Base-by-base conservation (phyloP, 306 rosid genomes). In the Prunus armeniaca region DNA sequence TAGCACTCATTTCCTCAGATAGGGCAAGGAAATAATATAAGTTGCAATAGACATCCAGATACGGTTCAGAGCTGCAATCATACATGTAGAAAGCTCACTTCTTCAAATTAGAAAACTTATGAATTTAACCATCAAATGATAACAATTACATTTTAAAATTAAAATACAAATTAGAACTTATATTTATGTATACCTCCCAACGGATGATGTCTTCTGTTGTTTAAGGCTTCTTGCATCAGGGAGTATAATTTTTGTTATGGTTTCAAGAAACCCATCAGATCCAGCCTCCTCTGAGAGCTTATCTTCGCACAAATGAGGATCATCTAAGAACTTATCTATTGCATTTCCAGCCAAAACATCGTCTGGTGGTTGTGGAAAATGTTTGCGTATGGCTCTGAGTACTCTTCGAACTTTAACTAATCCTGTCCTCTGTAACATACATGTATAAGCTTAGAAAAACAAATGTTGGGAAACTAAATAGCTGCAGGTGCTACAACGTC, bases 241-340 rank as follows among this genome's bases (percentile, higher is more conserved):
- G 79, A 90, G 90, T 82, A 92, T 81, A 66, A 80, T 85, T 80
- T 82, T 83, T n/a, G 85, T 92, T 79, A 95, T 87, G 67, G 90
- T 86, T 82, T 90, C 93, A 75, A 95, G 93, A 89, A 95, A 92
- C 64, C 90, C 91, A 82, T 90, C 89, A 78, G 96, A 86, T 67
- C 97, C 97, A 69, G 97, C 98, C 79, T 92, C 98, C 45, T 90
- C 97, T n/a, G 97, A 92, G 80, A 95, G 97, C 83, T 89, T 87
- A 75, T 95, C 96, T 92, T 95, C 98, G 65, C 97, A 90, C 71
- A 95, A 80, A 80, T 80, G 79, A 80, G 87, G 88, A 88, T 95
- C 96, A 82, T 95, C 95, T 69, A 95, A 83, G 88, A 95, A 95
- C 87, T 85, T 86, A 38, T 92, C 98, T 71, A 95, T 87, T 65